phyloP scores from a whole-genome alignment of 441 rosid species.

The Theobroma grandiflorum region DNA sequence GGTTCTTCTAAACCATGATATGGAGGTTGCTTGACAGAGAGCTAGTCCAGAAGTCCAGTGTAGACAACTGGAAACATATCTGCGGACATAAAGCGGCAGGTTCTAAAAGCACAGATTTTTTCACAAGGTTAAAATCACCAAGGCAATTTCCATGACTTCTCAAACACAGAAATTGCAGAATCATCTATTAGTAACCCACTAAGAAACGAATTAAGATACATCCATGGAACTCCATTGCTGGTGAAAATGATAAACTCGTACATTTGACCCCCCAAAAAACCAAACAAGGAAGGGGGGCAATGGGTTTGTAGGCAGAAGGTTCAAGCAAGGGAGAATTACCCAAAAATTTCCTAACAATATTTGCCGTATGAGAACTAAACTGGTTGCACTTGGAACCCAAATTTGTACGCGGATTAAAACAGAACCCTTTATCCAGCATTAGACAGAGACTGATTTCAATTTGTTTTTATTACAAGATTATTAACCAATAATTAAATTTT shows the following conservation, averaged over 20 bases:
- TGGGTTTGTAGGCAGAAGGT: no score
- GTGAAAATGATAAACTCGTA: background rate
- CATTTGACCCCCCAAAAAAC: background rate
- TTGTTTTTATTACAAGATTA: background rate
- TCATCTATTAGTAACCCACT: background rate
- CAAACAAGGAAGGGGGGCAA: background rate
- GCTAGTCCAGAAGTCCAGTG: background rate
- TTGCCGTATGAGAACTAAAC: background rate
- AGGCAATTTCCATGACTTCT: background rate
- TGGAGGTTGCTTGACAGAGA: background rate
- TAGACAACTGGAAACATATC: background rate
- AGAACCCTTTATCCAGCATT: background rate
- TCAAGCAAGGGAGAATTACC: background rate
- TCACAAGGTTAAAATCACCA: background rate
- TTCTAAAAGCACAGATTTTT: background rate
- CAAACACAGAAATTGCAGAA: background rate
- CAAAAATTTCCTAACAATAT: background rate
- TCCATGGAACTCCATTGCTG: conserved; percentile 4
- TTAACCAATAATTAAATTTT: background rate
- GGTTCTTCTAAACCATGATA: background rate
- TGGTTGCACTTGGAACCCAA: no score
- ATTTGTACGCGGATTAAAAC: background rate
- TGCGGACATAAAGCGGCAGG: background rate
- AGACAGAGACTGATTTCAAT: background rate
- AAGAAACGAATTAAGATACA: background rate